Conservation (phyloP, 768 basidiomycete species). For the Trametes meyenii region DNA sequence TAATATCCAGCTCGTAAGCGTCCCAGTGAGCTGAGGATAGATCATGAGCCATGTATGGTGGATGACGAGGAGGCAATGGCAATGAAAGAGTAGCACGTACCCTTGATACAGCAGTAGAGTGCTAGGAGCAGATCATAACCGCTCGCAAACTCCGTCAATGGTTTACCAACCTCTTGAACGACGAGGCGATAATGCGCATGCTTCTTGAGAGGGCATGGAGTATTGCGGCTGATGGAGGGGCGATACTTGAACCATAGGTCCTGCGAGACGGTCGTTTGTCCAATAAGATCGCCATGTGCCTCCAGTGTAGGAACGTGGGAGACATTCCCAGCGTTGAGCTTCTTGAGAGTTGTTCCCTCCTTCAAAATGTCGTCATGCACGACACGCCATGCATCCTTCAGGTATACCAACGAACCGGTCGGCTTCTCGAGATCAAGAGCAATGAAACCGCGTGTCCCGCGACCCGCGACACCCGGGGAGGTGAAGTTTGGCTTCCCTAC, state of each 20-base stretch:
- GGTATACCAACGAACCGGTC: not conserved
- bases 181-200: slow-evolving; percentile 9
- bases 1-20: not conserved
- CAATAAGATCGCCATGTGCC: not conserved
- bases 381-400: slow-evolving; percentile 9
- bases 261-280: not conserved
- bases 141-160: not conserved
- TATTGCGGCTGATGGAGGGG: not conserved
- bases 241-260: not conserved
- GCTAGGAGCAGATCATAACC: not conserved
- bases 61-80: too few species aligned
- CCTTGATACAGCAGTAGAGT: not conserved
- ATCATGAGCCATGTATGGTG: too few species aligned
- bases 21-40: not conserved
- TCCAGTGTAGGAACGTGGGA: not conserved
- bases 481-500: slow-evolving; percentile 6
- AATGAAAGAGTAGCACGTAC: not conserved
- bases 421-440: not conserved
- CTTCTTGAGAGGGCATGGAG: not conserved
- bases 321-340: not conserved
- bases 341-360: not conserved
- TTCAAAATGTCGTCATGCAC: not conserved
- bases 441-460: slow-evolving; percentile 2
- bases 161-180: slow-evolving; percentile 1
- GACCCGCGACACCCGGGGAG: not conserved